Conservation (phyloP, 1,139 yeast species). For the Candida tunisiensis region DNA sequence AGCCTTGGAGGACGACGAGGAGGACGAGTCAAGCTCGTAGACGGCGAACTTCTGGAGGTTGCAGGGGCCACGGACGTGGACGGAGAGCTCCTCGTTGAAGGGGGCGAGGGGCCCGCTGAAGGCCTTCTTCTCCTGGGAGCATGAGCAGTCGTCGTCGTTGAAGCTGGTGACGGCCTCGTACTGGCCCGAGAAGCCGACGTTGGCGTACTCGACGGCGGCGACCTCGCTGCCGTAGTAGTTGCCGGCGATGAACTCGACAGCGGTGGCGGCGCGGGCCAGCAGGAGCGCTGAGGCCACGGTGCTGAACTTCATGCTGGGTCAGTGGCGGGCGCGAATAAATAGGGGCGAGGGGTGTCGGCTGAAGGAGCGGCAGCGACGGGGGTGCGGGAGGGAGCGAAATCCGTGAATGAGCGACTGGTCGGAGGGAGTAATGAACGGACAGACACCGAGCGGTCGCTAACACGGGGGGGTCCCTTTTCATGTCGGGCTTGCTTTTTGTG, state of each 20-base stretch:
- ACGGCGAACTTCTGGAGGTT: conserved; percentile 65
- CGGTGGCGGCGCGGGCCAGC: conserved; percentile 8
- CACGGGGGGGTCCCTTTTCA: no score
- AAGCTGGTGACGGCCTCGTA: conserved; percentile 56
- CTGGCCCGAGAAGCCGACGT: conserved; percentile 67
- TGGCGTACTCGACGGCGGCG: conserved; percentile 46
- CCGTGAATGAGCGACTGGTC: no score
- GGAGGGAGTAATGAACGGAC: background rate
- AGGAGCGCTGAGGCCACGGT: conserved; percentile 1
- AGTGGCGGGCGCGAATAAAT: background rate
- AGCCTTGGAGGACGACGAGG: conserved; percentile 21
- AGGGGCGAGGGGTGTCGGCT: background rate
- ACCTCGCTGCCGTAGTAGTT: conserved; percentile 73
- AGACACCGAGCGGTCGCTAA: no score
- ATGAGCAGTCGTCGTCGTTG: conserved; percentile 49
- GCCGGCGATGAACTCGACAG: conserved; percentile 27
- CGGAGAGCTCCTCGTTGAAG: conserved; percentile 72
- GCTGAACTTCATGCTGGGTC: background rate
- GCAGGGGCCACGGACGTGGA: conserved; percentile 91
- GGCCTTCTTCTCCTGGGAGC: conserved; percentile 31
- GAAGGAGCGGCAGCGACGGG: background rate
- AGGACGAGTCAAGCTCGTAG: conserved; percentile 31
- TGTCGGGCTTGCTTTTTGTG: no score
- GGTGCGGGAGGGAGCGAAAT: background rate
- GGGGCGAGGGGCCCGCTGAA: conserved; percentile 75